Base-by-base conservation (phyloP, 2,329 filamentous ascomycete species). In the Pseudonectria buxi region DNA sequence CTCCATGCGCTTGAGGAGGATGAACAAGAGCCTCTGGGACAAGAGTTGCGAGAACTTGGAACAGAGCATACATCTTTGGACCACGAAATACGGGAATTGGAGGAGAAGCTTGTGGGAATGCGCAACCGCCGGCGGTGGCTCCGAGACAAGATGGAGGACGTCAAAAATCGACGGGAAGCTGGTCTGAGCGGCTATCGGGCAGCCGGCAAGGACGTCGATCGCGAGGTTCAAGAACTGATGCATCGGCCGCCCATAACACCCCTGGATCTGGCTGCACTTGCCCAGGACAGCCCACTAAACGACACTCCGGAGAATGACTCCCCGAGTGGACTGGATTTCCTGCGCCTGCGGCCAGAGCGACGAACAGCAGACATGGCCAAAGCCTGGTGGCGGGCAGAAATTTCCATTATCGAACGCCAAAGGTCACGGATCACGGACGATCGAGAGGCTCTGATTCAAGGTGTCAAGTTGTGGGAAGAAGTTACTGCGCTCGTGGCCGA, bases 101-200 rank as follows among this genome's bases (percentile, higher is more conserved):
- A 88, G 55, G 68, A 77, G 49, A 73, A 74, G 45, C 64, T 89
- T 3, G 64, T 69, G 15, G 68, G 69, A 3, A 67, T 87, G 61
- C 76, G 76, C 47, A 71, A 68, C 30, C 67, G 74, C 18, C 76
- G 78, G 45, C 64, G 70, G n/a, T 72, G 69, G 53, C 58, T 88
- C 1, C 61, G 73, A 41, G 69, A 69, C 3, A 70, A 76, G 49
- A 75, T 86, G 30, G 68, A 74, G 6, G 76, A 81, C 36, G 69
- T 78, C 2, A 71, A 72, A 43, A 87, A 81, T 46, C 70, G 71
- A 35, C 67, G 81, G 26, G 83, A 87, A 54, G 79, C 83, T 2
- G 78, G 77, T n/a, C 56, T 87, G 11, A 84, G 81, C 36, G 81
- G 81, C 1, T 88, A 86, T 55, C 75, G 71, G 14, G 74, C 79